phyloP scores from a whole-genome alignment of 2,329 filamentous ascomycete genomes.

The Blastomyces percursus region DNA sequence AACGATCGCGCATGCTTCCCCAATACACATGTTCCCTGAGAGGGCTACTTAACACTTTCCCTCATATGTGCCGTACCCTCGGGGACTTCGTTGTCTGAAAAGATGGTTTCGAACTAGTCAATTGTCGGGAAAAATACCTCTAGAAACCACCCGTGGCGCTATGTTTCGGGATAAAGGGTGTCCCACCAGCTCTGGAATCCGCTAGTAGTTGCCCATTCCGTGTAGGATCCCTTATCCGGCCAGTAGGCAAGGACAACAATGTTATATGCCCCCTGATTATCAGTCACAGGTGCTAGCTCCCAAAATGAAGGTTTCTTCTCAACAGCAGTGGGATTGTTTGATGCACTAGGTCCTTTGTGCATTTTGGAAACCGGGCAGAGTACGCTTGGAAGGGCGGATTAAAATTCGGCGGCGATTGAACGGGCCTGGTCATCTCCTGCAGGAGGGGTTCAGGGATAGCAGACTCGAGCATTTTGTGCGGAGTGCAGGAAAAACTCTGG shows the following conservation, averaged over 20 bases:
- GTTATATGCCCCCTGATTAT: constrained; percentile 26
- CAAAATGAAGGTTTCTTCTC: constrained; percentile 14
- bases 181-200: constrained; percentile 34
- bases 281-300: constrained; percentile 26
- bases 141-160: constrained; percentile 32
- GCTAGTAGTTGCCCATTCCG: constrained; percentile 24
- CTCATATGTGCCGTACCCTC: constrained; percentile 37
- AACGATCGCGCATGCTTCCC: constrained; percentile 38
- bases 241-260: constrained; percentile 33
- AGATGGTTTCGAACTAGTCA: constrained; percentile 37
- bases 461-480: constrained; percentile 9
- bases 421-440: constrained; percentile 9
- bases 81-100: constrained; percentile 27
- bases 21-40: constrained; percentile 38
- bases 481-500: not conserved
- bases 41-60: constrained; percentile 27
- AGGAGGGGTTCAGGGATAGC: constrained; percentile 9
- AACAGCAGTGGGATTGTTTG: constrained; percentile 5
- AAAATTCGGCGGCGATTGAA: constrained; percentile 8
- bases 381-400: constrained; percentile 10
- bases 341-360: constrained; percentile 23
- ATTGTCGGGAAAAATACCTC: constrained; percentile 35
- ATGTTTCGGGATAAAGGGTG: constrained; percentile 17
- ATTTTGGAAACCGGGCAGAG: constrained; percentile 23
- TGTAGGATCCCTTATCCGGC: constrained; percentile 21